Evolutionary conservation across 1,139 yeast species (phyloP), one percentile per base, ranked within the genome.

Genomic region (Saccharomyces hybrid): DNA sequence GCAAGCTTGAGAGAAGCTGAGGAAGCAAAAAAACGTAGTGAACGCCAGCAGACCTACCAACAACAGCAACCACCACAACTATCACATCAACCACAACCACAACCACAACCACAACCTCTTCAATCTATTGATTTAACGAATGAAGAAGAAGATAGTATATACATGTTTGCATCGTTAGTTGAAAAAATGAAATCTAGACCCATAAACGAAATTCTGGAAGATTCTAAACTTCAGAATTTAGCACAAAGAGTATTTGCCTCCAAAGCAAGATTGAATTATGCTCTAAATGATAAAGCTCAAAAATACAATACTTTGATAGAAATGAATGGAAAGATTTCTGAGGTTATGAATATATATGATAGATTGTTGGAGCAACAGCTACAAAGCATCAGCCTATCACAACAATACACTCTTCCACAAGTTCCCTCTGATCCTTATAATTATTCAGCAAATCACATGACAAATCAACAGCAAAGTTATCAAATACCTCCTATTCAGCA

Each of bases 1-100:
- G 97, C 96, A 0, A 88, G 96, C 71, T 76, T 93, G 60, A 77
- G 79, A 56, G 96, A 89, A 58, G 78, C 86, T 68, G 81, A 85
- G 61, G 72, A 67, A 65, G 77, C 67, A 63, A 67, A 69, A 49
- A 58, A 59, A 49, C 62, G 62, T 57, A 59, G 60, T 9, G 62
- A 58, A 38, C 24, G 44, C 50, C 58, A n/a, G 54, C 49, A n/a
- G 52, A 48, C 12, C 56, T 53, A 21, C 59, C 50, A 31, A 56
- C 50, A 26, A 53, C 52, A 29, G 44, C 60, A 55, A 38, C 59
- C 31, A 55, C 57, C 48, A 63, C 60, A 46, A 64, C 66, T n/a
- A 48, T 59, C 52, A 53, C 67, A 51, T 54, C 62, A 51, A 54
- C 67, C 54, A 19, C 60, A 55, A 38, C 59, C 31, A 55, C 57